These are phyloP conservation scores for Pseudogymnoascus sp. DNA, from an alignment of 2,329 filamentous ascomycete species.

Conservation along the genomic window DNA sequence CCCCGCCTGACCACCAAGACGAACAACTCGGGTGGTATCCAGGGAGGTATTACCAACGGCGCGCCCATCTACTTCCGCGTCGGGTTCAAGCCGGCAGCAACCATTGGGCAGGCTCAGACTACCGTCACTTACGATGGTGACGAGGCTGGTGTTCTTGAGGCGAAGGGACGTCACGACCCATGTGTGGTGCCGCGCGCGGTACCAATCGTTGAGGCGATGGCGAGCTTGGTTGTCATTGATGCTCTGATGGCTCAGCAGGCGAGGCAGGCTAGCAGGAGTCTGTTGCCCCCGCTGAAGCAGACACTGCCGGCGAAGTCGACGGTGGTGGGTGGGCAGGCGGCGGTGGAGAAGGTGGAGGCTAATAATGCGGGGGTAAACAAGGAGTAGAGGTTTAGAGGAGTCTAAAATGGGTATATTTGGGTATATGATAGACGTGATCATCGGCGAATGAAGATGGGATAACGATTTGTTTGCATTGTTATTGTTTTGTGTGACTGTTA, in stretches of 20 bases:
- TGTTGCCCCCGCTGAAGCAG: slow-evolving; percentile 36
- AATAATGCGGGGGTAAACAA: slow-evolving; percentile 2
- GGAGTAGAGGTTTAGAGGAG: not conserved
- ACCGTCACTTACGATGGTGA: slow-evolving; percentile 73
- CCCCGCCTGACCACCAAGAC: slow-evolving; percentile 75
- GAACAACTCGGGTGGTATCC: slow-evolving; percentile 91
- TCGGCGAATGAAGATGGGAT: slow-evolving; percentile 4
- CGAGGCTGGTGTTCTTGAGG: slow-evolving; percentile 66
- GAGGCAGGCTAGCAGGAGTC: slow-evolving; percentile 39
- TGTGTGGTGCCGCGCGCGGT: slow-evolving; percentile 85
- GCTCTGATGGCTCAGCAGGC: slow-evolving; percentile 75
- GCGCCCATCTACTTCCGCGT: slow-evolving; percentile 91
- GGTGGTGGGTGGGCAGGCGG: not conserved
- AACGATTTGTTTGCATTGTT: not conserved
- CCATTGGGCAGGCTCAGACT: slow-evolving; percentile 80
- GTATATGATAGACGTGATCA: not conserved
- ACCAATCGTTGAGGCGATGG: slow-evolving; percentile 87
- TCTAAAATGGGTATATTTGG: not conserved
- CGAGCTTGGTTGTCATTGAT: slow-evolving; percentile 79
- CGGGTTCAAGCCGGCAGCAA: slow-evolving; percentile 90
- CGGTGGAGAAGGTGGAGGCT: slow-evolving; percentile 6
- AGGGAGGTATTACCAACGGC: slow-evolving; percentile 92
- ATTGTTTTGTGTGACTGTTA: not conserved
- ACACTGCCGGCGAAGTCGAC: slow-evolving; percentile 14
- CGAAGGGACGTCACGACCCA: slow-evolving; percentile 91